Percentiles rank a stretch among this genome's conserved stretches.
phyloP scores from a whole-genome alignment of 2,329 filamentous ascomycete species.

The Nemania bipapillata region DNA sequence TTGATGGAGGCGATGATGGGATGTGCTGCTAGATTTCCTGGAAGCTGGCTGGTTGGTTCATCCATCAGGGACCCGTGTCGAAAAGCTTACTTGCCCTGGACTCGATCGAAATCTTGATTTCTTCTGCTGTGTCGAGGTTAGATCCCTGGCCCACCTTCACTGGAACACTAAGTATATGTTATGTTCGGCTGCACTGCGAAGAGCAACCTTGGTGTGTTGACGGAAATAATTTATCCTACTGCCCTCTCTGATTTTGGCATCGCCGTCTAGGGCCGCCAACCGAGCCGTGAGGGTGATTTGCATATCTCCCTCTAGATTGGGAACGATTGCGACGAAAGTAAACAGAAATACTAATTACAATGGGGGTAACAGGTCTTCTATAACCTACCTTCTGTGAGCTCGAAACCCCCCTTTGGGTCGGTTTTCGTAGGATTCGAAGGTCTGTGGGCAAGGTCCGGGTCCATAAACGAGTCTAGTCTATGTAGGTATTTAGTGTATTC shows the following conservation, averaged over 20 bases:
- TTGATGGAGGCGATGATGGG: background rate
- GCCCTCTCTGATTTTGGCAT: conserved; percentile 14
- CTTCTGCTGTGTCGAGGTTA: conserved; percentile 6
- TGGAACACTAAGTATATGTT: conserved; percentile 20
- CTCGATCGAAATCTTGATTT: conserved; percentile 21
- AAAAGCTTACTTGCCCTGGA: conserved; percentile 16
- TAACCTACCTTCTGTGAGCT: background rate
- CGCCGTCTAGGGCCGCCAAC: conserved; percentile 29
- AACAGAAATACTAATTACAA: background rate
- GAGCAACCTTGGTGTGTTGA: conserved; percentile 5
- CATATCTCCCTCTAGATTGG: background rate
- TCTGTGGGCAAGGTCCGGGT: background rate
- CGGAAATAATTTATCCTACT: conserved; percentile 25
- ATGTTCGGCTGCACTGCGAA: conserved; percentile 12
- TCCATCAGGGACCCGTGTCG: conserved; percentile 1
- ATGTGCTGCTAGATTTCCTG: background rate
- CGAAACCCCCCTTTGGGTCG: background rate
- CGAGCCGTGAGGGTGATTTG: conserved; percentile 21
- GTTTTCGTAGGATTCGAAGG: background rate
- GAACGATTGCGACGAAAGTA: background rate
- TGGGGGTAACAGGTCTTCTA: background rate
- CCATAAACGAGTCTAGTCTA: background rate
- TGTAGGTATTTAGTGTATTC: background rate
- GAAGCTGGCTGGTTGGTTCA: conserved; percentile 8
- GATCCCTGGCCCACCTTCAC: conserved; percentile 22